Conservation (phyloP, 495 filamentous ascomycete genomes). For the Neurospora sp. region DNA sequence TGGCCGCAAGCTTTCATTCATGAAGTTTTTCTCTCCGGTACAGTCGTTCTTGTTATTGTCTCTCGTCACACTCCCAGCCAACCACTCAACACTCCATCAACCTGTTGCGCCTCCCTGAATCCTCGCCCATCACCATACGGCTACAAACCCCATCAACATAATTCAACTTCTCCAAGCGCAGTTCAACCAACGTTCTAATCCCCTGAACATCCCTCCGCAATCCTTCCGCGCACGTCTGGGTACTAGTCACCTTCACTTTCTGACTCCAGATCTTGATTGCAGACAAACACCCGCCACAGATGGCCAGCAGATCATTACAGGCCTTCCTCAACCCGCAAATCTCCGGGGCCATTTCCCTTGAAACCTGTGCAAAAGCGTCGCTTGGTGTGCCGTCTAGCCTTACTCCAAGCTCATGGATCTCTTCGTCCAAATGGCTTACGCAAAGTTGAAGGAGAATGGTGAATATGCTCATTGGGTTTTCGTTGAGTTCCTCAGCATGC, state of each 20-base stretch:
- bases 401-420: neutral
- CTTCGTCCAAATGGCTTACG: neutral
- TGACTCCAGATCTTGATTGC: neutral
- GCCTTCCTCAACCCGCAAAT: neutral
- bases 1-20: neutral
- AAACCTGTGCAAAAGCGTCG: neutral
- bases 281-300: neutral
- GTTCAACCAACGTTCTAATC: neutral
- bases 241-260: neutral
- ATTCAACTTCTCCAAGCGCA: neutral
- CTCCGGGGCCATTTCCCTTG: neutral
- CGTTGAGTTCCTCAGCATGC: neutral
- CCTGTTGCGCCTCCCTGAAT: neutral
- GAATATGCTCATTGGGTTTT: neutral
- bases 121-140: neutral
- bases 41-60: neutral
- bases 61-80: neutral
- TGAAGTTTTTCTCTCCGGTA: neutral
- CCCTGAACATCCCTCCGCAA: neutral
- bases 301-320: neutral
- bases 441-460: neutral
- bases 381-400: neutral
- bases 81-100: neutral
- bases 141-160: neutral
- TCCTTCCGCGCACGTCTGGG: neutral